Conservation (phyloP, 805 yeast species). For the Pichia kluyveri region DNA sequence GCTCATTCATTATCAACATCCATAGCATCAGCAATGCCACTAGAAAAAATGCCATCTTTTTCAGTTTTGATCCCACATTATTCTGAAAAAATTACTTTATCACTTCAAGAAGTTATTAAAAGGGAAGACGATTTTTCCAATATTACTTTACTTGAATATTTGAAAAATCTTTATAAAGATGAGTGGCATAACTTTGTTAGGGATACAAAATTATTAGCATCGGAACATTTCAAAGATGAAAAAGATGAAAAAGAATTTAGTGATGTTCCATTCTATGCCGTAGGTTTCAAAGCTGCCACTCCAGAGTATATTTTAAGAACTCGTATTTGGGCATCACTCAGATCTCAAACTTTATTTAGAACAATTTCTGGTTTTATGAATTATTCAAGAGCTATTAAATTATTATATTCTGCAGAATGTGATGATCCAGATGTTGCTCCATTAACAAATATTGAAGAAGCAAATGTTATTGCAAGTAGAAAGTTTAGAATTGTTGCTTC, state of each 20-base stretch:
- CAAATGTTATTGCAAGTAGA: slow-evolving; percentile 47
- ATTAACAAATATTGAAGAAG: slow-evolving; percentile 30
- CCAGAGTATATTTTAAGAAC: slow-evolving; percentile 62
- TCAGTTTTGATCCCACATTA: slow-evolving; percentile 84
- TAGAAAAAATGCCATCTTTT: slow-evolving; percentile 68
- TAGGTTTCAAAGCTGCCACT: slow-evolving; percentile 61
- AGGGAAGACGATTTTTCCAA: slow-evolving; percentile 57
- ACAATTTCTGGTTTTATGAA: slow-evolving; percentile 80
- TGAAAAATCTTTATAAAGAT: slow-evolving; percentile 45
- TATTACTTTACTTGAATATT: slow-evolving; percentile 45
- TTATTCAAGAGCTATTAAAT: slow-evolving; percentile 61
- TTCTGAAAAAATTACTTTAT: slow-evolving; percentile 68
- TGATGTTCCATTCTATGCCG: slow-evolving; percentile 58
- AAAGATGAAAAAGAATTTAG: slow-evolving; percentile 17
- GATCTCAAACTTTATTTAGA: slow-evolving; percentile 75
- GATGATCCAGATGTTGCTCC: slow-evolving; percentile 28
- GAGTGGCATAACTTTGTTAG: slow-evolving; percentile 52
- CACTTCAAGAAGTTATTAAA: slow-evolving; percentile 69
- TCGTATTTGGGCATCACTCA: slow-evolving; percentile 76
- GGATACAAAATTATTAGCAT: slow-evolving; percentile 46
- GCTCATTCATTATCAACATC: slow-evolving; percentile 87
- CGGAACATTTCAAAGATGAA: slow-evolving; percentile 25
- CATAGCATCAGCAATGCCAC: slow-evolving; percentile 62
- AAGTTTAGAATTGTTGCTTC: slow-evolving; percentile 59
- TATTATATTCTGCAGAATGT: slow-evolving; percentile 49